phyloP scores from a whole-genome alignment of 768 basidiomycete species.

The Phaeotremella fagi region DNA sequence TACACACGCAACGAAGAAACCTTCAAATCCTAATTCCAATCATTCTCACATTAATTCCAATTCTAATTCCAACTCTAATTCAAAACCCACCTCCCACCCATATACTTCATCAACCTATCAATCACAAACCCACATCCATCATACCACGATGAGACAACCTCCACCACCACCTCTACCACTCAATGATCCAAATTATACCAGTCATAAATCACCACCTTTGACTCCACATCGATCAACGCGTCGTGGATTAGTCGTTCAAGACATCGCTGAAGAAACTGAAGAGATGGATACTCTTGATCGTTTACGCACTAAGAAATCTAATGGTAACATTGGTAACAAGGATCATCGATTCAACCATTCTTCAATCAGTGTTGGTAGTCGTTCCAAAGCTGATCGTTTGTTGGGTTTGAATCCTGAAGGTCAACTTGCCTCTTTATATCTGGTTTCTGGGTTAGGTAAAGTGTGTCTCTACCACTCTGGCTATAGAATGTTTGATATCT shows the following conservation, averaged over 20 bases:
- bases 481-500: neutral
- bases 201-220: no score
- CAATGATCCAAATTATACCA: no score
- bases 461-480: slow-evolving; percentile 14
- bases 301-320: neutral
- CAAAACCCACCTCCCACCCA: no score
- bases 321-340: neutral
- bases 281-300: neutral
- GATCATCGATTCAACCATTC: neutral
- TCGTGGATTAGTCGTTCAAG: neutral
- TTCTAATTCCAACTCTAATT: no score
- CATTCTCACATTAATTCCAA: no score
- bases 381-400: slow-evolving; percentile 31
- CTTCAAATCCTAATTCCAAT: no score
- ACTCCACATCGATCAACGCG: no score
- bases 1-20: no score
- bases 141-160: no score
- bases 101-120: no score
- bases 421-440: slow-evolving; percentile 34
- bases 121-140: no score
- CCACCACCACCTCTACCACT: no score
- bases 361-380: slow-evolving; percentile 8
- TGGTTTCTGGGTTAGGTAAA: slow-evolving; percentile 38
- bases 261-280: neutral
- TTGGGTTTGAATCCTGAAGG: slow-evolving; percentile 25